A percentile compares a stretch with the other conserved stretches of the same genome.
phyloP scores from a whole-genome alignment of 768 basidiomycete genomes.

The Leccinum longicurvipes region DNA sequence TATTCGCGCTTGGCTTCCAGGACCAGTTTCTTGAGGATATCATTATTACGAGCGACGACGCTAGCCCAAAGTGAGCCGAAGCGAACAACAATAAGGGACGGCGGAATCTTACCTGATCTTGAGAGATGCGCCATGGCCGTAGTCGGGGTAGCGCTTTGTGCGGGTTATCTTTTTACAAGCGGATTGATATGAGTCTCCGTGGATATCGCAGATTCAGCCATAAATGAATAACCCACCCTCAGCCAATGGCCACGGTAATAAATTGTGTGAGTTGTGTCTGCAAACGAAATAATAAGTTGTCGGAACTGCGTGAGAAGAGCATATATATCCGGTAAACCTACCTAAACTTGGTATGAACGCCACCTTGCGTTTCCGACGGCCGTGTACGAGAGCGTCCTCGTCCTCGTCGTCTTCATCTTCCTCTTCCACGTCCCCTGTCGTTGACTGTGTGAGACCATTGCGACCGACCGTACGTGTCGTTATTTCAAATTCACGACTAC shows the following conservation, averaged over 20 bases:
- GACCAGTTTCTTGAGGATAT: constrained; percentile 83
- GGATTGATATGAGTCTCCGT: constrained; percentile 20
- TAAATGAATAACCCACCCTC: constrained; percentile 46
- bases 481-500: constrained; percentile 86
- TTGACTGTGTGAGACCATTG: constrained; percentile 60
- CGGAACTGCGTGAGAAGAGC: constrained; percentile 12
- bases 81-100: constrained; percentile 15
- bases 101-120: constrained; percentile 64
- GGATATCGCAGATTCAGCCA: constrained; percentile 8
- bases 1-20: constrained; percentile 85
- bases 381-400: constrained; percentile 57
- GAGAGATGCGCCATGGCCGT: constrained; percentile 67
- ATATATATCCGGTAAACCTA: constrained; percentile 33
- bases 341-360: constrained; percentile 85
- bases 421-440: constrained; percentile 75
- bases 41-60: constrained; percentile 85
- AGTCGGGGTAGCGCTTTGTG: constrained; percentile 72
- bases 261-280: constrained; percentile 85
- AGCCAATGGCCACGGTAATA: constrained; percentile 91
- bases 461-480: constrained; percentile 73
- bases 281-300: constrained; percentile 13
- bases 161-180: constrained; percentile 61
- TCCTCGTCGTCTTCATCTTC: constrained; percentile 70
- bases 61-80: constrained; percentile 35
- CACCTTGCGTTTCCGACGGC: constrained; percentile 72